phyloP scores from a whole-genome alignment of 2,329 filamentous ascomycete genomes.

The Aureobasidium sp. region DNA sequence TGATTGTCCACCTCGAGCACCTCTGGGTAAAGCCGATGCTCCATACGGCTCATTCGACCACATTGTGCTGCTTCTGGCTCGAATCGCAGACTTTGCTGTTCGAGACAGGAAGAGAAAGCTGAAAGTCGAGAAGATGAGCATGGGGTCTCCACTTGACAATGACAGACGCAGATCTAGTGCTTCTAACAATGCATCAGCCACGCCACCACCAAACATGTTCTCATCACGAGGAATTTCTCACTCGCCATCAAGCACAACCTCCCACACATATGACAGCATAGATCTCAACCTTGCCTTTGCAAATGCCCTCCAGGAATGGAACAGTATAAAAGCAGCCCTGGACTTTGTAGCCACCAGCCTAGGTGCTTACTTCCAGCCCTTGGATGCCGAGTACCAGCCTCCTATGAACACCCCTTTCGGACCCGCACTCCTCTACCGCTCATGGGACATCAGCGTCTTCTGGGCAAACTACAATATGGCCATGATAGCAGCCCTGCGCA shows the following conservation, averaged over 20 bases:
- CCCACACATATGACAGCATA: conserved; percentile 36
- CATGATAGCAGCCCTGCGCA: conserved; percentile 69
- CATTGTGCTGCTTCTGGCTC: conserved; percentile 68
- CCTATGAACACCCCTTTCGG: conserved; percentile 68
- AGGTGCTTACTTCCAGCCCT: conserved; percentile 65
- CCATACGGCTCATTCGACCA: conserved; percentile 87
- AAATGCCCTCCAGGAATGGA: conserved; percentile 72
- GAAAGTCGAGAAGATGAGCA: conserved; percentile 52
- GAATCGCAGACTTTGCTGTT: conserved; percentile 68
- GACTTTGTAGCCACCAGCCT: conserved; percentile 56
- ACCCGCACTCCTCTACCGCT: conserved; percentile 68
- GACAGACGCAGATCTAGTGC: not conserved
- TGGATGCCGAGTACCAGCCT: conserved; percentile 58
- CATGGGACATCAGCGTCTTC: conserved; percentile 76
- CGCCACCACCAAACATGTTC: conserved; percentile 18
- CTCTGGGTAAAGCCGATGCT: conserved; percentile 66
- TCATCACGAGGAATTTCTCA: not conserved
- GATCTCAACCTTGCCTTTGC: conserved; percentile 57
- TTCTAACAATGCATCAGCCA: not conserved
- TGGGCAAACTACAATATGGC: conserved; percentile 85
- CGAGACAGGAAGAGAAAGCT: conserved; percentile 73
- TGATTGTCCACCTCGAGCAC: conserved; percentile 78
- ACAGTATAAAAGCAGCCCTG: conserved; percentile 63
- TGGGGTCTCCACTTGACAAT: conserved; percentile 27
- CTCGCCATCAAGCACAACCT: conserved; percentile 7